Percentiles rank a stretch among this genome's conserved stretches.
Conservation (phyloP, 2,329 filamentous ascomycete genomes). For the Venturia asperata region DNA sequence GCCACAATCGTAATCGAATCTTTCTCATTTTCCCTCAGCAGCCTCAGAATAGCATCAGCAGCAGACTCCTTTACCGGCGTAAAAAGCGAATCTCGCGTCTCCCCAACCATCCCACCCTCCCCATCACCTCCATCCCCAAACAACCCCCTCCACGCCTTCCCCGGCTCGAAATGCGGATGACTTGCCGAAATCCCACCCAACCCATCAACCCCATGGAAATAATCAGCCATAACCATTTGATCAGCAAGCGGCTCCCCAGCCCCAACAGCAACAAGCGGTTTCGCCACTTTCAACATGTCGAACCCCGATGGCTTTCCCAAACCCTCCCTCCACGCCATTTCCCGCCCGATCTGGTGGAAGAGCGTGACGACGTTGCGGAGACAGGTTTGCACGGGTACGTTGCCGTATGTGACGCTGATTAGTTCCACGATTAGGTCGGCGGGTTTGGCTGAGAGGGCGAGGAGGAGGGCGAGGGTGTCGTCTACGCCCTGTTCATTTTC, state of each 20-base stretch:
- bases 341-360: slow-evolving; percentile 87
- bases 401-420: slow-evolving; percentile 88
- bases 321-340: slow-evolving; percentile 72
- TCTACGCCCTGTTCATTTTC: slow-evolving; percentile 60
- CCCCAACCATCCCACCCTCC: slow-evolving; percentile 29
- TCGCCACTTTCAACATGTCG: slow-evolving; percentile 61
- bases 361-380: slow-evolving; percentile 81
- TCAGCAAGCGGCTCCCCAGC: slow-evolving; percentile 80
- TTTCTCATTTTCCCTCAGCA: slow-evolving; percentile 72
- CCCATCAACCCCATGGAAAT: slow-evolving; percentile 40
- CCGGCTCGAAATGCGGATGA: slow-evolving; percentile 19
- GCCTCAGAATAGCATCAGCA: slow-evolving; percentile 80
- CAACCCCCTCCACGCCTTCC: slow-evolving; percentile 10
- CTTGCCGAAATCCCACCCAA: slow-evolving; percentile 43
- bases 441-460: slow-evolving; percentile 72
- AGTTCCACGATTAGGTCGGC: slow-evolving; percentile 82
- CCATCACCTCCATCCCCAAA: slow-evolving; percentile 21
- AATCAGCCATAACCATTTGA: slow-evolving; percentile 54
- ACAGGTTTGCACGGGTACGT: slow-evolving; percentile 81
- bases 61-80: slow-evolving; percentile 65
- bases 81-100: slow-evolving; percentile 47
- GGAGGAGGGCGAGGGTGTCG: slow-evolving; percentile 79
- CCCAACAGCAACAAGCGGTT: slow-evolving; percentile 78
- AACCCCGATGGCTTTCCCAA: slow-evolving; percentile 64
- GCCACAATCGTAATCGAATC: slow-evolving; percentile 86